Base-by-base conservation (phyloP, 352 stramenopile genomes). In the Poterioochromonas sp. region DNA sequence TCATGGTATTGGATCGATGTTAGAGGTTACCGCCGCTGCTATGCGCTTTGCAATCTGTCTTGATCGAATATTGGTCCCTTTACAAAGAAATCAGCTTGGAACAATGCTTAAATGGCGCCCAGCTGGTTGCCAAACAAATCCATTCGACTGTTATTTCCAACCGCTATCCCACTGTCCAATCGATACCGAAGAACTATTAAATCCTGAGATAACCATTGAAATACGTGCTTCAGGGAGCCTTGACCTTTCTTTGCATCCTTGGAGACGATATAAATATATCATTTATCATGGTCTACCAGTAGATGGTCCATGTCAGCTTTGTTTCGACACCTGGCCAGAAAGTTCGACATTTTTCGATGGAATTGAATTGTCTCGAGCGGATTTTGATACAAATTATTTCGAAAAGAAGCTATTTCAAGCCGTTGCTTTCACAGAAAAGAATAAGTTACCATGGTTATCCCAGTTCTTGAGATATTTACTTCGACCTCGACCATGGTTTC, bases 1-100 rank as follows among this genome's bases (percentile, higher is more conserved):
- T 3, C 37, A 74, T 53, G 65, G 65, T 22, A 29, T 74, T 8
- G 65, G 65, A 1, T 58, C 39, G 34, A 74, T 74, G 65, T 37
- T 53, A n/a, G 37, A 32, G 40, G 3, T 40, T 1, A 74, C n/a
- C 40, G 37, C 65, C 40, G 39, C 15, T 15, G 40, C 40, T 8
- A 39, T 74, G 5, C 65, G 65, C 18, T 74, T 35, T 54, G 65
- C 65, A 12, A 54, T 74, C 8, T 54, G 65, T 39, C 37, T 40
- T n/a, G 40, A 54, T 39, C 65, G 65, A 35, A 74, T 74, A 35
- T 54, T 74, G 0, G 18, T 58, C 2, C n/a, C 53, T 5, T 44
- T 2, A 26, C 18, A 8, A 15, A 39, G 11, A 39, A 5, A 35
- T 40, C 37, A 74, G 3, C 26, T 3, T 26, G 20, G 11, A 15